Percentiles rank a stretch among this genome's conserved stretches.
Conservation (phyloP, 441 rosid species). For the Gossypium laxum region DNA sequence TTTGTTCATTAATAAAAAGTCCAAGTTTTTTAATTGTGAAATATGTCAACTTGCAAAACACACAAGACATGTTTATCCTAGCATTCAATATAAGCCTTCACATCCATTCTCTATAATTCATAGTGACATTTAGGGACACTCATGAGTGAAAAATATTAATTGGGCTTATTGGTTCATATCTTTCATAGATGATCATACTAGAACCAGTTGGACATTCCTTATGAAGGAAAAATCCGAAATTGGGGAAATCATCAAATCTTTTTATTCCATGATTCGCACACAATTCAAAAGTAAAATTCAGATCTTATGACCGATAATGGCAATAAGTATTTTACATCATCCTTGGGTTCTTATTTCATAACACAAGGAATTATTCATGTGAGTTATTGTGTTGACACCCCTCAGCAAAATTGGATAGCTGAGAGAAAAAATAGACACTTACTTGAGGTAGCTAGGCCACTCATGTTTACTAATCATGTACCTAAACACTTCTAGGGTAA, state of each 20-base stretch:
- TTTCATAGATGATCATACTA: neutral
- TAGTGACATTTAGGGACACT: neutral
- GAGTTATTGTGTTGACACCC: neutral
- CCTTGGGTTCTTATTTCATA: neutral
- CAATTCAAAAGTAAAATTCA: neutral
- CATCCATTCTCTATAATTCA: neutral
- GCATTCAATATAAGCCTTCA: neutral
- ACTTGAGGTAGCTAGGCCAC: neutral
- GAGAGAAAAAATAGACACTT: neutral
- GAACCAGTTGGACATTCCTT: neutral
- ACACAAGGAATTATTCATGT: neutral
- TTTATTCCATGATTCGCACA: neutral
- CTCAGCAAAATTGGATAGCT: neutral
- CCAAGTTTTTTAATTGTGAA: neutral
- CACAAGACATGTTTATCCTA: neutral
- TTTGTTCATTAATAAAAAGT: neutral
- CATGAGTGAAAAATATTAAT: neutral
- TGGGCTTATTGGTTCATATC: neutral
- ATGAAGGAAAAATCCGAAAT: neutral
- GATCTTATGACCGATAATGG: neutral
- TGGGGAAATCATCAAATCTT: neutral
- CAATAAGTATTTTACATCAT: neutral
- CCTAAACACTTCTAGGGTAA: neutral
- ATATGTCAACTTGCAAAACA: neutral
- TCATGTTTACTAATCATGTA: neutral